Evolutionary conservation across 768 basidiomycete genomes (phyloP).

Genomic region (Boletus pseudopeckii): DNA sequence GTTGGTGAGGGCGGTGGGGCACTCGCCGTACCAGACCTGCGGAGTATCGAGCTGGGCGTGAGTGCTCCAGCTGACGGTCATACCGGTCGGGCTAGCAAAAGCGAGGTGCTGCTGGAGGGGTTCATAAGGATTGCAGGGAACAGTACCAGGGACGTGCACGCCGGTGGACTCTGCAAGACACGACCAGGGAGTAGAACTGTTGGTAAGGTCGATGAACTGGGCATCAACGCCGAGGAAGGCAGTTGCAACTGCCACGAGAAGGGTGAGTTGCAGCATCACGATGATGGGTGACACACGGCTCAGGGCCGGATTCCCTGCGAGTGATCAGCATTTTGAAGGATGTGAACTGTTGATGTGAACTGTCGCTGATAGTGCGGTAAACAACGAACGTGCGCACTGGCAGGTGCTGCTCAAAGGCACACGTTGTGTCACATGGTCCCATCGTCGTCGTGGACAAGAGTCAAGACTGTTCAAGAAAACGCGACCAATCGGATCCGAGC

Average conservation of each 20-base stretch:
- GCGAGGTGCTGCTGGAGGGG: constrained; percentile 27
- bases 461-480: not conserved
- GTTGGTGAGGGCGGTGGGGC: constrained; percentile 15
- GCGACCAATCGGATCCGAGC: not conserved
- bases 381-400: constrained; percentile 3
- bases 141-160: constrained; percentile 26
- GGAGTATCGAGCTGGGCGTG: constrained; percentile 17
- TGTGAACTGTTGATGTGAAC: not conserved
- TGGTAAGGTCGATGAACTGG: constrained; percentile 17
- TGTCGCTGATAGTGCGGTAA: not conserved
- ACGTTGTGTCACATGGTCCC: not conserved
- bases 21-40: constrained; percentile 26
- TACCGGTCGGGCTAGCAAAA: constrained; percentile 24
- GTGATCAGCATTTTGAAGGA: not conserved
- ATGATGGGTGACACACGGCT: not conserved
- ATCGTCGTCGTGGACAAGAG: not conserved
- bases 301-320: too few species aligned
- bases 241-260: not conserved
- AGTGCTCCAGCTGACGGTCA: constrained; percentile 29
- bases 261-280: constrained; percentile 8
- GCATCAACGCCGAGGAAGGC: constrained; percentile 12
- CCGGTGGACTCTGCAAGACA: constrained; percentile 29
- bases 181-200: constrained; percentile 11
- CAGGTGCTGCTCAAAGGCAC: not conserved
- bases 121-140: constrained; percentile 28